These are phyloP conservation scores for Penicillium sp. DNA, from an alignment of 2,329 filamentous ascomycete species.

Conservation along the genomic window DNA sequence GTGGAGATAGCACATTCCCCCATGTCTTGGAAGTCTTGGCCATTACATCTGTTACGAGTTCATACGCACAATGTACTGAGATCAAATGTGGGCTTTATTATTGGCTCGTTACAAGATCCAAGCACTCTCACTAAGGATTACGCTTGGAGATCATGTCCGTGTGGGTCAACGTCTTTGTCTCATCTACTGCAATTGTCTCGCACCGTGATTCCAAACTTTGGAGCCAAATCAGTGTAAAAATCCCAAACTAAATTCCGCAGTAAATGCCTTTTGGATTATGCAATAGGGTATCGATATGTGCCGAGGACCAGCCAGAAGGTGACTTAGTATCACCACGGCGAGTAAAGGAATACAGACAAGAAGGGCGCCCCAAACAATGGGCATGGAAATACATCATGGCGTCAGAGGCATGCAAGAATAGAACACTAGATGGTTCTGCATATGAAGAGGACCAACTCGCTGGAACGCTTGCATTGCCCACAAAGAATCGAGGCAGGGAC, in stretches of 20 bases:
- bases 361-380: neutral
- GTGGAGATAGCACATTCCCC: slow-evolving; percentile 3
- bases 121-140: too few relatives aligned
- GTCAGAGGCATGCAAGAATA: neutral
- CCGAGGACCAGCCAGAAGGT: slow-evolving; percentile 1
- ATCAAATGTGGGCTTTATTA: too few relatives aligned
- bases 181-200: neutral
- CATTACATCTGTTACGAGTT: neutral
- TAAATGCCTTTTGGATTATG: slow-evolving; percentile 5
- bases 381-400: slow-evolving; percentile 17
- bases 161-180: neutral
- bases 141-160: neutral
- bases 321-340: slow-evolving; percentile 2
- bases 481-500: slow-evolving; percentile 5
- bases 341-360: neutral
- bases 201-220: neutral
- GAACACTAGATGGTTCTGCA: slow-evolving; percentile 17
- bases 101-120: neutral
- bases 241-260: neutral
- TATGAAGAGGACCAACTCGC: slow-evolving; percentile 19
- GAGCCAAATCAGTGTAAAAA: neutral
- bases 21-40: neutral
- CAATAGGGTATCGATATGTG: slow-evolving; percentile 12
- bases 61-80: neutral
- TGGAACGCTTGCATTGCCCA: slow-evolving; percentile 26